Base-by-base conservation (phyloP, 352 stramenopile species). In the Phytophthora palmivora region DNA sequence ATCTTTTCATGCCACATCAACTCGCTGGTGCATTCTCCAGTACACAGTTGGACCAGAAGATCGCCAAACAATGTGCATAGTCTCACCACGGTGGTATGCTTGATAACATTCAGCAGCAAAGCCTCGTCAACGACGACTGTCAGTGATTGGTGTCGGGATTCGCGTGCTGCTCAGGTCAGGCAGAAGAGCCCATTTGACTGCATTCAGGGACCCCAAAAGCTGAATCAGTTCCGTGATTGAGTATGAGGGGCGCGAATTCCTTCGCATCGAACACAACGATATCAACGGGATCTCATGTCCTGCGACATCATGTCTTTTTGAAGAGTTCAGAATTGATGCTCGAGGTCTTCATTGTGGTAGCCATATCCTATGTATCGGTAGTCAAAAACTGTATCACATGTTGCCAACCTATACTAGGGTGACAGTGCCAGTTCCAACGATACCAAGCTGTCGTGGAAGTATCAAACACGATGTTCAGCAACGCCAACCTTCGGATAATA, bases 21-120 rank as follows among this genome's bases (percentile, higher is more conserved):
- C 74, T 97, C 93, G n/a, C 88, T 91, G 4, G 91, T 95, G 28
- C 90, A 58, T 84, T 79, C 49, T 91, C n/a, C 79, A 10, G 84
- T 87, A 66, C 90, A 97, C 30, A 79, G 58, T 38, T 88, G 67
- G 7, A 97, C 79, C 21, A 98, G 71, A 30, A 74, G 47, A 14
- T 68, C 74, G n/a, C 85, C 84, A 57, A 96, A 94, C 7, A 87
- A 65, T 10, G 64, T 57, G 70, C 92, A 98, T 11, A 91, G 91
- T 0, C 88, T 90, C 8, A 98, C 81, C 22, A 87, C 77, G 19
- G 76, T 72, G n/a, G 88, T 96, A 47, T 87, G 55, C 33, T 75
- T 56, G 9, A 92, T 78, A 56, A 97, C 70, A 28, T 53, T 57
- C 6, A 65, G 51, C 12, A 97, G 26, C 6, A 76, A 84, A 14